A percentile compares a stretch with the other conserved stretches of the same genome.
These are phyloP conservation scores for Saturnispora mendoncae DNA, from an alignment of 805 yeast species.

Conservation along the genomic window DNA sequence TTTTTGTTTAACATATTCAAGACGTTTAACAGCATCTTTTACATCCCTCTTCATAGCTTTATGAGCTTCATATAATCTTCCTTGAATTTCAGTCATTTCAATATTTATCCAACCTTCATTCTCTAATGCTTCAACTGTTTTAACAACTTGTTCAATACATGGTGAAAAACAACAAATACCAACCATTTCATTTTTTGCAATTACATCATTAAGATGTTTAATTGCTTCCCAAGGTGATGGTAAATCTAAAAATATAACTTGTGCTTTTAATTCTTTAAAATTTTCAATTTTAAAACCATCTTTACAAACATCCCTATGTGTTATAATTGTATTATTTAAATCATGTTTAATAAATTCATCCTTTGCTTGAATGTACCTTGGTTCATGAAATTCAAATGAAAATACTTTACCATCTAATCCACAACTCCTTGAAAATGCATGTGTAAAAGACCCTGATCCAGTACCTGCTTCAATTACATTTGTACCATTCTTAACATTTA, in stretches of 20 bases:
- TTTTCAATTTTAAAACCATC: conserved; percentile 61
- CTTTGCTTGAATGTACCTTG: conserved; percentile 70
- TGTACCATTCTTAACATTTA: conserved; percentile 64
- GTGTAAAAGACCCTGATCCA: conserved; percentile 94
- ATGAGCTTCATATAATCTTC: conserved; percentile 77
- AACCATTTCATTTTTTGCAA: conserved; percentile 43
- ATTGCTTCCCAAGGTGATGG: conserved; percentile 98
- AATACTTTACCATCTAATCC: conserved; percentile 53
- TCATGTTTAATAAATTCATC: conserved; percentile 71
- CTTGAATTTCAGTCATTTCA: conserved; percentile 88
- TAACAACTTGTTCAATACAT: conserved; percentile 92
- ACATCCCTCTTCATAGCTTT: conserved; percentile 77
- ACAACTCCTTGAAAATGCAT: conserved; percentile 79
- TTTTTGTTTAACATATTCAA: conserved; percentile 70
- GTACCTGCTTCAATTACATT: conserved; percentile 95
- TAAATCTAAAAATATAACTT: conserved; percentile 76
- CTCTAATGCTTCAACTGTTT: conserved; percentile 69
- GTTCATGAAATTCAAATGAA: conserved; percentile 88
- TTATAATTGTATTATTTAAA: conserved; percentile 48
- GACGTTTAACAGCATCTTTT: conserved; percentile 69
- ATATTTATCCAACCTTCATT: conserved; percentile 73
- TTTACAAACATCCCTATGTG: conserved; percentile 88
- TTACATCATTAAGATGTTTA: conserved; percentile 55
- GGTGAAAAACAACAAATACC: conserved; percentile 95
- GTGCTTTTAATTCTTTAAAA: conserved; percentile 46